Evolutionary conservation across 2,329 filamentous ascomycete genomes (phyloP), one percentile per base, ranked within the genome.

Genomic region (Xylariaceae sp.): DNA sequence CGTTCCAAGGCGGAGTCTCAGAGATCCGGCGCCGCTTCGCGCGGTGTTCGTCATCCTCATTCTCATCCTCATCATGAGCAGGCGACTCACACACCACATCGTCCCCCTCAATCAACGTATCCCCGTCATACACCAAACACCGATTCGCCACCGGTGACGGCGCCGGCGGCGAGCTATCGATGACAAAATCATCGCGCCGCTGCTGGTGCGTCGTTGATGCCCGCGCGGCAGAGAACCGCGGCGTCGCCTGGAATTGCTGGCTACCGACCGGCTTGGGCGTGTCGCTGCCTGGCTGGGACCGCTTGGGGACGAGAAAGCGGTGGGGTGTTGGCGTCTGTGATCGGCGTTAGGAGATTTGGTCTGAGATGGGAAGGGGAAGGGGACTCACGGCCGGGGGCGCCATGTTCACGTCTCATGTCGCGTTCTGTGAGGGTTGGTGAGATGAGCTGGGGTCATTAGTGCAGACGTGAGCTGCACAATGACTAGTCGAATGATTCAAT

Each of bases 21-120:
- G 74, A 76, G 17, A 76, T 67, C 15, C 74, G 72, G 7, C 74
- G 70, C n/a, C 75, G 72, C 59, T 77, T 77, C 0, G 34, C 45
- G 37, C 50, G 70, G 5, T n/a, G 42, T 45, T 67, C 23, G 54
- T 58, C 37, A 51, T 42, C 18, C 15, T 47, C 42, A 7, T n/a
- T 6, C 30, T 53, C 55, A 10, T 51, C 35, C 8, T 35, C 42
- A 7, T 51, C 13, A 3, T 62, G 44, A 1, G 67, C 67, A 15
- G 68, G 68, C 18, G 67, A 70, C 50, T 67, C 66, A 3, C 61
- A 64, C 15, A 69, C 62, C 8, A 64, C 55, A 2, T 63, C 61
- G 9, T 60, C 55, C 17, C 53, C 59, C 13, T 66, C 62, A 17
- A 58, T 35, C 30, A 56, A 9, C 5, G 18, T 18, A 18, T 53